Conservation (phyloP, 1,139 yeast genomes). For the Nakaseomyces delphensis region DNA sequence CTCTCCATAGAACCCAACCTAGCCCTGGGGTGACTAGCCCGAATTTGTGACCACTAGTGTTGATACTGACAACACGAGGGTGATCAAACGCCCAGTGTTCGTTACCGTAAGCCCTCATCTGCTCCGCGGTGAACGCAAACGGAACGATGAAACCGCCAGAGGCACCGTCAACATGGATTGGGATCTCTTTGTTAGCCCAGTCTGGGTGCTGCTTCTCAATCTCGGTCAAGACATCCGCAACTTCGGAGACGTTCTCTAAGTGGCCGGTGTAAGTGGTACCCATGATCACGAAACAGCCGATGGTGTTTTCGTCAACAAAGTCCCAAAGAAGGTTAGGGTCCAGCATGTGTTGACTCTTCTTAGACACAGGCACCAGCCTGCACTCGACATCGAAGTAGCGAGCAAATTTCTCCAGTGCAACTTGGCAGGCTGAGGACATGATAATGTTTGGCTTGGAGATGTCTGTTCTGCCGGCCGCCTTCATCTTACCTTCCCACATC, state of each 20-base stretch:
- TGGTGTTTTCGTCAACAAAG: slow-evolving; percentile 78
- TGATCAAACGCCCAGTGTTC: slow-evolving; percentile 70
- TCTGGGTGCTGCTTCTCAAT: slow-evolving; percentile 39
- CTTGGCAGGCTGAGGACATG: slow-evolving; percentile 95
- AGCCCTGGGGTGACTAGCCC: slow-evolving; percentile 86
- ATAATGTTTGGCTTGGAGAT: slow-evolving; percentile 68
- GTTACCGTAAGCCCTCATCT: slow-evolving; percentile 16
- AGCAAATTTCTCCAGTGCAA: slow-evolving; percentile 89
- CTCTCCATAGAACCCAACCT: slow-evolving; percentile 88
- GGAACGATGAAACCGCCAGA: slow-evolving; percentile 88
- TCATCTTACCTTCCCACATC: slow-evolving; percentile 66
- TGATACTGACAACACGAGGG: slow-evolving; percentile 72
- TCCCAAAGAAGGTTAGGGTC: slow-evolving; percentile 53
- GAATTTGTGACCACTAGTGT: slow-evolving; percentile 91
- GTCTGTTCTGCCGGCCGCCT: slow-evolving; percentile 47
- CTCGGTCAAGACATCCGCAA: slow-evolving; percentile 54
- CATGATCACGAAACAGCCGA: slow-evolving; percentile 79
- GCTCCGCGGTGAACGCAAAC: slow-evolving; percentile 59
- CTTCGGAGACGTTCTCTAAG: slow-evolving; percentile 65
- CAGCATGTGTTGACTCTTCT: slow-evolving; percentile 53
- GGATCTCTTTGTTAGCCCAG: slow-evolving; percentile 51
- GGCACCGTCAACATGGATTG: slow-evolving; percentile 92
- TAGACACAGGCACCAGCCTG: slow-evolving; percentile 58
- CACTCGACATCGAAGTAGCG: slow-evolving; percentile 88
- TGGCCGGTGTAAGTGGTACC: slow-evolving; percentile 94